A percentile compares a stretch with the other conserved stretches of the same genome.
Conservation (phyloP, 371 early-diverging fungal genomes). For the Circinella minor region DNA sequence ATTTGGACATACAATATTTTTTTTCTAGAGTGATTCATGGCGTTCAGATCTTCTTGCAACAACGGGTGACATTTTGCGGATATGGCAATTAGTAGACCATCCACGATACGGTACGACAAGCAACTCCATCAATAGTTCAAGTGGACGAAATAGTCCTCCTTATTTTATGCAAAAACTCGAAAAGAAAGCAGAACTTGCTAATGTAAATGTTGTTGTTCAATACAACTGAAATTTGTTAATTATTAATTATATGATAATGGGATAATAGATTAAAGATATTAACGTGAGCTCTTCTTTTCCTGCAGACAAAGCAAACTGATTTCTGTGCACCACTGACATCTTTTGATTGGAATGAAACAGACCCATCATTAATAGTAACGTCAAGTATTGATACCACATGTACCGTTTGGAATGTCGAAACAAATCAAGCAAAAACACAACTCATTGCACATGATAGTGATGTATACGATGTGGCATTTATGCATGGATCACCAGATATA, state of each 20-base stretch:
- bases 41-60: constrained; percentile 78
- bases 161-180: constrained; percentile 46
- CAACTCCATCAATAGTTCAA: constrained; percentile 51
- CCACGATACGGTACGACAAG: constrained; percentile 31
- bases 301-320: constrained; percentile 51
- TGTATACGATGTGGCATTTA: constrained; percentile 92
- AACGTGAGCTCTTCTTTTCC: background rate
- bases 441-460: constrained; percentile 96
- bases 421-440: constrained; percentile 91
- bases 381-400: constrained; percentile 95
- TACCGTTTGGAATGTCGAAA: constrained; percentile 93
- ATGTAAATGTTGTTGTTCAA: constrained; percentile 36
- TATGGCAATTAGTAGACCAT: constrained; percentile 80
- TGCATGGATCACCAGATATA: constrained; percentile 74
- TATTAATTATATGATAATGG: background rate
- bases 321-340: constrained; percentile 88
- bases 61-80: constrained; percentile 79
- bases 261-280: background rate
- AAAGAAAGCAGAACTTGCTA: constrained; percentile 48
- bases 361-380: constrained; percentile 83
- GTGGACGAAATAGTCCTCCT: constrained; percentile 24
- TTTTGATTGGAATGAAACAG: constrained; percentile 91
- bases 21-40: constrained; percentile 20
- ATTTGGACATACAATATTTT: background rate
- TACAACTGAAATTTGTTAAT: no score